Percentiles rank a stretch among this genome's conserved stretches.
Evolutionary conservation across 768 basidiomycete genomes (phyloP).

Genomic region (Melanogaster broomeanus): DNA sequence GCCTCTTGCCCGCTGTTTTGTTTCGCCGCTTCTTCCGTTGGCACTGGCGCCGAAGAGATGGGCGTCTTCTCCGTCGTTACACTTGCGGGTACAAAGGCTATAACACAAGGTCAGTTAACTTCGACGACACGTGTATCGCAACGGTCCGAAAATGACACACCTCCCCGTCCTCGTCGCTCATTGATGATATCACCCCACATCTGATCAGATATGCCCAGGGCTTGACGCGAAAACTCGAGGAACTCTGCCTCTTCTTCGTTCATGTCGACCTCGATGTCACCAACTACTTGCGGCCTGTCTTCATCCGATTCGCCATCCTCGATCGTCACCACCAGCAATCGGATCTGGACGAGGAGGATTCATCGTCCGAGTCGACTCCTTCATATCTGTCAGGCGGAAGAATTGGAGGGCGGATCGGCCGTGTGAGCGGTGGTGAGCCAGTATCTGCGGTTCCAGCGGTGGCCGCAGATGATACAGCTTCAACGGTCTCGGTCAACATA

Average conservation of each 20-base stretch:
- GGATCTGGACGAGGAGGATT: conserved; percentile 67
- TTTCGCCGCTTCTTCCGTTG: neutral
- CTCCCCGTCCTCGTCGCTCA: conserved; percentile 78
- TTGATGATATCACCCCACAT: conserved; percentile 87
- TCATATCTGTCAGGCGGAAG: conserved; percentile 85
- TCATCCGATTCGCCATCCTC: conserved; percentile 70
- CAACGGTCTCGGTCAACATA: conserved; percentile 43
- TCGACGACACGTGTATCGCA: conserved; percentile 3
- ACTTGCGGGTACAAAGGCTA: conserved; percentile 61
- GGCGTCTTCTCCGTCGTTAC: conserved; percentile 9
- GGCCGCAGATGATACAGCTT: conserved; percentile 12
- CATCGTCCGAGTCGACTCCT: conserved; percentile 91
- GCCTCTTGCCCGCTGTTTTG: conserved; percentile 26
- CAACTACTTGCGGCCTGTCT: conserved; percentile 80
- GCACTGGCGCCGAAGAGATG: neutral
- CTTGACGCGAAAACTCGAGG: conserved; percentile 90
- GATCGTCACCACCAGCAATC: conserved; percentile 37
- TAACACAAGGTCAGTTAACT: conserved; percentile 6
- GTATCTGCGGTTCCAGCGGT: conserved; percentile 7
- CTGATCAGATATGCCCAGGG: conserved; percentile 84
- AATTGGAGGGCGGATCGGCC: conserved; percentile 71
- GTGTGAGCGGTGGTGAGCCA: conserved; percentile 29
- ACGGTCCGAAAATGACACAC: conserved; percentile 45
- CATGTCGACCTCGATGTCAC: conserved; percentile 90
- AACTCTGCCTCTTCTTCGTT: conserved; percentile 93